Base-by-base conservation (phyloP, 768 basidiomycete species). In the Chlorophyllum brunneum region DNA sequence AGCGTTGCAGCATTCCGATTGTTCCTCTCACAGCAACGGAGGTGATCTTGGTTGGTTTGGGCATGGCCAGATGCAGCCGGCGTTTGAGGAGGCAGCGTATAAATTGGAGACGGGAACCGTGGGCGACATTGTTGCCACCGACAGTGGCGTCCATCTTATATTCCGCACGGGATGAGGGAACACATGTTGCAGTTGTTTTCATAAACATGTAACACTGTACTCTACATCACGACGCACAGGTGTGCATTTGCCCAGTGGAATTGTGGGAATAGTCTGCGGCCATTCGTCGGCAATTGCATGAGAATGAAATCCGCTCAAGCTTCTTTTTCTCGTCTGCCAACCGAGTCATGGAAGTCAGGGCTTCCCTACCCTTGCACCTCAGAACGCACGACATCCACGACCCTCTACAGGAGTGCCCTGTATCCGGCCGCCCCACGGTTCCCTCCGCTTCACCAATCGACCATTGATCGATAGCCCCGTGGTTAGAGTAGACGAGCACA, bases 101-200 rank as follows among this genome's bases (percentile, higher is more conserved):
- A 79, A 70, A 2, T 74, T 94, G 56, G 63, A 82, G 42, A 78
- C 86, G 18, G 89, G 85, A 6, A 69, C 88, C 69, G 85, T 94
- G 64, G 92, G 89, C 67, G 86, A 82, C 24, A 71, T 93, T 40
- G 81, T 98, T 63, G 82, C 80, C 61, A 88, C 95, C 40, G 95
- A 98, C 59, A 95, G 92, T 59, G 97, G 97, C 16, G 92, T 98
- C 18, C 97, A 99, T 67, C 62, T 98, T 59, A 88, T 99, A 62
- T 71, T 95, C 69, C 80, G 97, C 62, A 94, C 91, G 47, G 91
- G 73, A 15, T 92, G 70, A 81, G 18, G 15, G 10, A n/a, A 10
- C 29, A 36, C 20, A 18, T 39, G 33, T 39, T 37, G 47, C 34
- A 37, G 11, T 31, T 23, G 16, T 10, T 20, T 44, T 44, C 16